Conservation (phyloP, 306 rosid species). For the Cyclanthera cordifolia region DNA sequence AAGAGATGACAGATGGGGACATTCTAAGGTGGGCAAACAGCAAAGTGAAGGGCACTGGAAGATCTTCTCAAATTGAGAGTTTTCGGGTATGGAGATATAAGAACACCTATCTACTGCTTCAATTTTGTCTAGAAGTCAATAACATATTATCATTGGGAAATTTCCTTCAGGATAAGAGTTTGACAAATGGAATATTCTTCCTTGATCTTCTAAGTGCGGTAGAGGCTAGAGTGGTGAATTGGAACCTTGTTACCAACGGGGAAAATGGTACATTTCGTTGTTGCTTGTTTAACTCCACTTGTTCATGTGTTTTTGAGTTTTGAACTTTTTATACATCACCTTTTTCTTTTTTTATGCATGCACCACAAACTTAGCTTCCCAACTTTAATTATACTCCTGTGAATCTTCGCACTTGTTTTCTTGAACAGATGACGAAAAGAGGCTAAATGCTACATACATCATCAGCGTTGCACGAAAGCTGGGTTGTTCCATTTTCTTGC, state of each 20-base stretch:
- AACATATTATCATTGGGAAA: slow-evolving; percentile 5
- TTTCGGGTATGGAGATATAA: slow-evolving; percentile 46
- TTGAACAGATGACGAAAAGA: slow-evolving; percentile 69
- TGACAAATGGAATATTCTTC: slow-evolving; percentile 77
- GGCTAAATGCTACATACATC: slow-evolving; percentile 81
- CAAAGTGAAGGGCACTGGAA: slow-evolving; percentile 70
- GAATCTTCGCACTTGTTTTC: not conserved
- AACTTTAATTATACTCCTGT: not conserved
- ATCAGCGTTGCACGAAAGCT: slow-evolving; percentile 94
- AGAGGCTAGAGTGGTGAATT: slow-evolving; percentile 89
- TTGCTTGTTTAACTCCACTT: not conserved
- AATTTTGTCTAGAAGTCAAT: not conserved
- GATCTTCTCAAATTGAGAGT: slow-evolving; percentile 64
- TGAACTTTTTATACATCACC: not conserved
- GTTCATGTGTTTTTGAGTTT: not conserved
- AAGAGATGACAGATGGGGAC: slow-evolving; percentile 77
- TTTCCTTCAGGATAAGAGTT: slow-evolving; percentile 68
- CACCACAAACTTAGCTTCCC: not conserved
- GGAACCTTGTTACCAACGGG: slow-evolving; percentile 97
- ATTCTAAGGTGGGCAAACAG: slow-evolving; percentile 75
- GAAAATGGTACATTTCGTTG: slow-evolving; percentile 47
- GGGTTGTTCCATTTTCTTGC: slow-evolving; percentile 84
- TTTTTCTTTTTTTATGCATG: too few species aligned
- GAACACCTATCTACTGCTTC: not conserved
- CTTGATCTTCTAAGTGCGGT: slow-evolving; percentile 98